These are phyloP conservation scores for Eucalyptus paniculata DNA, from an alignment of 345 rosid genomes.

Conservation along the genomic window DNA sequence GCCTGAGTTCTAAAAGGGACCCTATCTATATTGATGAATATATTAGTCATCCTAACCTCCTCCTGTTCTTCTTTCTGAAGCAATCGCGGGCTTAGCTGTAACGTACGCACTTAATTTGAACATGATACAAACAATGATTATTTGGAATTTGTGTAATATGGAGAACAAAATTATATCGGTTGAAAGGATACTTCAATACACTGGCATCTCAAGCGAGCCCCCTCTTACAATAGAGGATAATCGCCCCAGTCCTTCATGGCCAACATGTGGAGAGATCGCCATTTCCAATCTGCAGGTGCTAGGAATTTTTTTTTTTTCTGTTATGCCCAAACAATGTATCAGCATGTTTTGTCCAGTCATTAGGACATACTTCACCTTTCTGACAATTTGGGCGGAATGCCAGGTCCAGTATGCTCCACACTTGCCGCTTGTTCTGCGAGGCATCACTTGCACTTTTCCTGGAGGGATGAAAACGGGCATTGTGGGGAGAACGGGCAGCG, in stretches of 20 bases:
- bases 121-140: neutral
- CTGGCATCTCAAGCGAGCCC: slow-evolving; percentile 59
- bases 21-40: neutral
- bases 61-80: slow-evolving; percentile 23
- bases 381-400: neutral
- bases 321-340: neutral
- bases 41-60: slow-evolving; percentile 36
- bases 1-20: neutral
- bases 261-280: slow-evolving; percentile 47
- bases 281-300: slow-evolving; percentile 57
- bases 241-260: slow-evolving; percentile 53
- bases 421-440: slow-evolving; percentile 77
- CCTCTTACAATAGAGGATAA: slow-evolving; percentile 55
- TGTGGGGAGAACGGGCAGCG: slow-evolving; percentile 93
- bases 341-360: neutral
- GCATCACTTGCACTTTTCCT: slow-evolving; percentile 64
- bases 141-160: slow-evolving; percentile 2
- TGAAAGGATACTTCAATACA: slow-evolving; percentile 40
- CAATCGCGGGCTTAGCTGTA: slow-evolving; percentile 5
- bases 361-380: neutral
- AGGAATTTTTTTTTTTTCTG: neutral
- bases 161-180: slow-evolving; percentile 7
- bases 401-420: slow-evolving; percentile 83
- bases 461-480: slow-evolving; percentile 83
- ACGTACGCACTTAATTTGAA: slow-evolving; percentile 4